These are phyloP conservation scores for Ceratocystis papillata DNA, from an alignment of 2,329 filamentous ascomycete species.

Conservation along the genomic window DNA sequence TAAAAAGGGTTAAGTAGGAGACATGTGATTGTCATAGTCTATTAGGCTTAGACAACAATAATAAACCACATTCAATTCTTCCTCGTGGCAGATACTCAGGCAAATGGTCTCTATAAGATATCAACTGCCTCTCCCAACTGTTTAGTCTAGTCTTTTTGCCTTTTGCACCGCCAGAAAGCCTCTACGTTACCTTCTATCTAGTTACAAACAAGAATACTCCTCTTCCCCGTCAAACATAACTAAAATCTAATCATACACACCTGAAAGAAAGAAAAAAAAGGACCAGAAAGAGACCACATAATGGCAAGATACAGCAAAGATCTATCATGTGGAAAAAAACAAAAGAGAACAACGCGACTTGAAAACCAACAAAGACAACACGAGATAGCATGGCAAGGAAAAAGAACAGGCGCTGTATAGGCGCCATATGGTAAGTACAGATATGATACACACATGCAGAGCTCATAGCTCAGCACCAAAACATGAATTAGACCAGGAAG, in stretches of 20 bases:
- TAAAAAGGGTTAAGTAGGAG: neutral
- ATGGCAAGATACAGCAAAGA: neutral
- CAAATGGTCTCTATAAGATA: neutral
- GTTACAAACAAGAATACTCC: neutral
- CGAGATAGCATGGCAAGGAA: neutral
- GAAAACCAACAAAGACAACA: neutral
- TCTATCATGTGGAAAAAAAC: neutral
- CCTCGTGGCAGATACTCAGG: too few relatives aligned
- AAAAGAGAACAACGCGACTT: neutral
- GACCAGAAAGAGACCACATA: neutral
- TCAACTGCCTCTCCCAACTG: neutral
- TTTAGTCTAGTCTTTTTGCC: neutral
- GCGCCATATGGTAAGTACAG: conserved; percentile 18
- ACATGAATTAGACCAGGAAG: neutral
- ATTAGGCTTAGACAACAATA: neutral
- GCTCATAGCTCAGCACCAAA: conserved; percentile 1
- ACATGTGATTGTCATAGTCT: neutral
- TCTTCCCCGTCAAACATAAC: neutral
- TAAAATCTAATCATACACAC: conserved; percentile 9
- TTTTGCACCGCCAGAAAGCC: neutral
- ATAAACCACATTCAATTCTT: neutral
- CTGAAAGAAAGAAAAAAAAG: neutral
- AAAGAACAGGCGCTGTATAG: neutral
- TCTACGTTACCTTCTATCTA: neutral
- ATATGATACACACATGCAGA: conserved; percentile 25